These are phyloP conservation scores for Penicillium olsonii DNA, from an alignment of 2,329 filamentous ascomycete genomes.

Conservation along the genomic window DNA sequence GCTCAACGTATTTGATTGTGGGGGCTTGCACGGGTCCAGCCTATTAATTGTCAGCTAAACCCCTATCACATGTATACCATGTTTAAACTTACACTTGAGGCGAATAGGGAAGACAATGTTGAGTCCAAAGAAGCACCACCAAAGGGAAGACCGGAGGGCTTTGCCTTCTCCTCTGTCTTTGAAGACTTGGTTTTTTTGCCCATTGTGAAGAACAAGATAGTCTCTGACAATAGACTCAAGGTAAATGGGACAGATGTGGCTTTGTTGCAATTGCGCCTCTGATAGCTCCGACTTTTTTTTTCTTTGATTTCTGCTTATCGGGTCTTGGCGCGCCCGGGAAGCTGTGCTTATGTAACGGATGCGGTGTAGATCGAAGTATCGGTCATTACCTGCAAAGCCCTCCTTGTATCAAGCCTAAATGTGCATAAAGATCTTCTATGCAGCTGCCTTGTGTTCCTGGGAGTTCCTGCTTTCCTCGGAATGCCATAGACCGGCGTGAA, in stretches of 20 bases:
- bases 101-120: constrained; percentile 68
- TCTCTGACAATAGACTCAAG: background rate
- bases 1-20: constrained; percentile 22
- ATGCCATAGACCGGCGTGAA: background rate
- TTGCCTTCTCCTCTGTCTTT: constrained; percentile 20
- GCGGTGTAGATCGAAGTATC: background rate
- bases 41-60: constrained; percentile 25
- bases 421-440: background rate
- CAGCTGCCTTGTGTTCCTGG: background rate
- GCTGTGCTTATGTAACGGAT: constrained; percentile 22
- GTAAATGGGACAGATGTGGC: background rate
- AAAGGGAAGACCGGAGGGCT: constrained; percentile 32
- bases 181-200: constrained; percentile 38
- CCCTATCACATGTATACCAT: background rate
- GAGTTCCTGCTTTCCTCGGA: background rate
- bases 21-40: constrained; percentile 45
- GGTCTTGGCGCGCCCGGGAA: constrained; percentile 26
- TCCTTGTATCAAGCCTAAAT: background rate
- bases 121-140: constrained; percentile 69
- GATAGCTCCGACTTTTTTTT: constrained; percentile 30
- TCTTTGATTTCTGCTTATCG: constrained; percentile 23
- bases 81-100: constrained; percentile 64
- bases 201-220: constrained; percentile 24
- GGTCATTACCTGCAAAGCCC: background rate
- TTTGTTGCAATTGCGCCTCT: constrained; percentile 11